Percentiles rank a stretch among this genome's conserved stretches.
Conservation (phyloP, 176 grass and related monocot species). For the Panicum miliaceum region DNA sequence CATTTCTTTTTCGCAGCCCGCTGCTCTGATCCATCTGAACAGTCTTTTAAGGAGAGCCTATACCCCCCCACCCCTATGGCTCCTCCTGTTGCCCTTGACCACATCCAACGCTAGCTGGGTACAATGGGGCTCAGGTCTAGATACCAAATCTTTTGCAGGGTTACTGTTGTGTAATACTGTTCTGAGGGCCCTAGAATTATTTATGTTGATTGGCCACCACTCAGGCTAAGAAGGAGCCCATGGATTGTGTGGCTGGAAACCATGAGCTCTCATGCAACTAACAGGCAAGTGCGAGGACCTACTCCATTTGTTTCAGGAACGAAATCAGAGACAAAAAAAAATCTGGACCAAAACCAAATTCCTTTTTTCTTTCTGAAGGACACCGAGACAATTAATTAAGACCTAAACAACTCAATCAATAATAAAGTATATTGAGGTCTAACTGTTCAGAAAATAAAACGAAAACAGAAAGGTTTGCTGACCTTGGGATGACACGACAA, state of each 20-base stretch:
- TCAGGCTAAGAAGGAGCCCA: constrained; percentile 45
- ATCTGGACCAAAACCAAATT: constrained; percentile 27
- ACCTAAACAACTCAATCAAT: constrained; percentile 15
- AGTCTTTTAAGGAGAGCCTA: constrained; percentile 43
- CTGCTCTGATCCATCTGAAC: constrained; percentile 52
- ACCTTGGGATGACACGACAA: constrained; percentile 7
- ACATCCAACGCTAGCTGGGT: constrained; percentile 35
- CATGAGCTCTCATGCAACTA: constrained; percentile 31
- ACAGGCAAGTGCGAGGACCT: constrained; percentile 24
- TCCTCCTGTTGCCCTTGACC: constrained; percentile 57
- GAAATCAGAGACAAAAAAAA: constrained; percentile 1
- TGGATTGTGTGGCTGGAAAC: constrained; percentile 56
- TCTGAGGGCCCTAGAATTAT: constrained; percentile 35
- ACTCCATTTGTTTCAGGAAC: constrained; percentile 38
- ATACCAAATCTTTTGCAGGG: constrained; percentile 53
- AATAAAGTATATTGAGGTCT: constrained; percentile 21
- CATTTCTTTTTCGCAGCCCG: constrained; percentile 14
- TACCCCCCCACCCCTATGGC: constrained; percentile 10
- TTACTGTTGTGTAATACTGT: constrained; percentile 52
- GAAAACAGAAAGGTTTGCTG: not conserved
- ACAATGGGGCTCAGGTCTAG: constrained; percentile 31
- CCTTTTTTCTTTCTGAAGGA: not conserved
- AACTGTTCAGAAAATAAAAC: constrained; percentile 24
- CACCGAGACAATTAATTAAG: constrained; percentile 32
- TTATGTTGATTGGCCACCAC: constrained; percentile 51